A percentile compares a stretch with the other conserved stretches of the same genome.
Evolutionary conservation across 1,139 yeast species (phyloP).

Genomic region (Geotrichum macrosporum): DNA sequence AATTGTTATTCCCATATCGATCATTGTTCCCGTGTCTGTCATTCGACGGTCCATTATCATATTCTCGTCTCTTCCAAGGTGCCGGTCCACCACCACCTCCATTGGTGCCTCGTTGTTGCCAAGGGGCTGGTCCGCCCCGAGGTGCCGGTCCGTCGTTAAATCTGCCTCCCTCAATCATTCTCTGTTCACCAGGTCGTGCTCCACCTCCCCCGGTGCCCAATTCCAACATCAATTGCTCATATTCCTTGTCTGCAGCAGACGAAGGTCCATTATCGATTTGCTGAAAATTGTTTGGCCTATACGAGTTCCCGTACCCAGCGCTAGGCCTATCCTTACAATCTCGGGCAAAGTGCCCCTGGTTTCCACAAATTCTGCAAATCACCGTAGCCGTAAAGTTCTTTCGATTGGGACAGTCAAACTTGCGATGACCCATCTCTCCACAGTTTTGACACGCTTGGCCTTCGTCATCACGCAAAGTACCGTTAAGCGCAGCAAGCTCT

Average conservation of each 20-base stretch:
- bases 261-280: conserved; percentile 21
- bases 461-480: conserved; percentile 84
- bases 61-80: conserved; percentile 23
- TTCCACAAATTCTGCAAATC: conserved; percentile 75
- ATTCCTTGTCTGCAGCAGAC: conserved; percentile 44
- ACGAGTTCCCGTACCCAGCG: conserved; percentile 24
- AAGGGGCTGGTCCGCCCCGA: conserved; percentile 21
- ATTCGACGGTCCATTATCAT: conserved; percentile 6
- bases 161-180: conserved; percentile 19
- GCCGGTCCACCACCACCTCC: conserved; percentile 19
- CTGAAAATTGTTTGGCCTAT: conserved; percentile 25
- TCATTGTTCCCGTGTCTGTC: conserved; percentile 11
- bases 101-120: conserved; percentile 20
- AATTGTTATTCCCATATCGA: conserved; percentile 4
- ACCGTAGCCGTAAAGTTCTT: conserved; percentile 53
- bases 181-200: conserved; percentile 12
- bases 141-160: conserved; percentile 15
- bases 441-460: conserved; percentile 57
- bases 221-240: conserved; percentile 50
- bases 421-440: conserved; percentile 60
- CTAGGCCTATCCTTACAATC: conserved; percentile 58
- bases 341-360: conserved; percentile 78
- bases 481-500: conserved; percentile 88
- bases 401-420: conserved; percentile 57
- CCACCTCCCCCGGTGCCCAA: conserved; percentile 40